phyloP scores from a whole-genome alignment of 1,284 basidiomycete genomes.

The Ganoderma leucocontextum region DNA sequence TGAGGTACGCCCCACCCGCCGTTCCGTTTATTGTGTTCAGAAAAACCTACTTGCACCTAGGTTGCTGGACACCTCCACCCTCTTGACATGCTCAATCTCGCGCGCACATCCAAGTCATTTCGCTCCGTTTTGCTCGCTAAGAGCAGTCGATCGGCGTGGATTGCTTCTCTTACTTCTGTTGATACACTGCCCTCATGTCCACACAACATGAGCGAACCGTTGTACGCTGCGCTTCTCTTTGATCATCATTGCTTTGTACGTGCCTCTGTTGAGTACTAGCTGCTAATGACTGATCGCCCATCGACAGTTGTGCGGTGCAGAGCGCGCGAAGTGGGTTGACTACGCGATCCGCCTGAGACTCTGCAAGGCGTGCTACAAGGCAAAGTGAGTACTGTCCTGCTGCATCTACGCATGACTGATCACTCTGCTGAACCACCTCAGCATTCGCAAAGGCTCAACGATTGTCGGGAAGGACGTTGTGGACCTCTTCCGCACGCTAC shows the following conservation, averaged over 20 bases:
- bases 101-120: not conserved
- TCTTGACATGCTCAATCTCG: not conserved
- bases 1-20: not conserved
- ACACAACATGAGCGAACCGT: not conserved
- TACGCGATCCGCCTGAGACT: not conserved
- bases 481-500: no score
- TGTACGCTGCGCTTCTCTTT: not conserved
- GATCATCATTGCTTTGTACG: not conserved
- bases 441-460: no score
- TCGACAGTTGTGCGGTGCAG: not conserved
- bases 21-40: not conserved
- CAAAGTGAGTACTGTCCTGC: not conserved
- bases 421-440: not conserved
- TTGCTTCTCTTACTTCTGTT: not conserved
- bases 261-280: no score
- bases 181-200: not conserved
- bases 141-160: not conserved
- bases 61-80: not conserved
- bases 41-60: not conserved
- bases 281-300: no score
- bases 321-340: not conserved
- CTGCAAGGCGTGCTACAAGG: not conserved
- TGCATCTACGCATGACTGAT: not conserved
- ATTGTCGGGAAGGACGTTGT: no score
- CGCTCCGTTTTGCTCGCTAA: not conserved